A percentile compares a stretch with the other conserved stretches of the same genome.
Evolutionary conservation across 768 basidiomycete genomes (phyloP).

Genomic region (Epithele typhae): DNA sequence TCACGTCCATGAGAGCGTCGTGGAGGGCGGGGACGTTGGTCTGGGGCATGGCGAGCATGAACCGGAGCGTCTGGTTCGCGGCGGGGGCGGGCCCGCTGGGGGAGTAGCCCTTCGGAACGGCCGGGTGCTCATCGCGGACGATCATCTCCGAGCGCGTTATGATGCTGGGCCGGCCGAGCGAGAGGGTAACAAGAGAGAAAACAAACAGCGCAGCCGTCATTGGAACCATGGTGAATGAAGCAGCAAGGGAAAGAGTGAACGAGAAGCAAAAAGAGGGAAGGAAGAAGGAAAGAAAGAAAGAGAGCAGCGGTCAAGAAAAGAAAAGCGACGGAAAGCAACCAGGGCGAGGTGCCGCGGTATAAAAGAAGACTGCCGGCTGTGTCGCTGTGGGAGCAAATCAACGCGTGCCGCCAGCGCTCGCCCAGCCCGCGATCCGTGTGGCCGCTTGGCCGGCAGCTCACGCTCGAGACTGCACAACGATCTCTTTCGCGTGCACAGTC

Average conservation of each 20-base stretch:
- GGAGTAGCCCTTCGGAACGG: conserved; percentile 2
- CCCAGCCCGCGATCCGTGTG: too few species aligned
- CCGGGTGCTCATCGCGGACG: conserved; percentile 2
- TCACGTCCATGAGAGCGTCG: conserved; percentile 31
- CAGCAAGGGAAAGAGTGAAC: conserved; percentile 2
- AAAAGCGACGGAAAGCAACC: too few species aligned
- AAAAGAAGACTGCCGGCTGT: too few species aligned
- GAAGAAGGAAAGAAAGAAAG: too few species aligned
- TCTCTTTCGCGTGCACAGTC: too few species aligned
- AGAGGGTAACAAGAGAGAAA: conserved; percentile 6
- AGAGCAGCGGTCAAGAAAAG: too few species aligned
- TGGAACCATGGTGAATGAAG: conserved; percentile 12
- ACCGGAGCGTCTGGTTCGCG: background rate
- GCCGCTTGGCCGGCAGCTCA: too few species aligned
- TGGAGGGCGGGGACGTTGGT: conserved; percentile 31
- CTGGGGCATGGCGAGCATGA: conserved; percentile 29
- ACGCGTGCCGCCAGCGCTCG: too few species aligned
- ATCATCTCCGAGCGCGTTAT: conserved; percentile 2
- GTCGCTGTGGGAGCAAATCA: too few species aligned
- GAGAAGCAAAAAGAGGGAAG: too few species aligned
- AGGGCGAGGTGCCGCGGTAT: too few species aligned
- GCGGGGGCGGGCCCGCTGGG: background rate
- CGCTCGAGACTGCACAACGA: too few species aligned
- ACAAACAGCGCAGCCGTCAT: conserved; percentile 13
- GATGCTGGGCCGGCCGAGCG: conserved; percentile 14